Conservation (phyloP, 2,329 filamentous ascomycete species). For the Hymenoscyphus fructigenus region DNA sequence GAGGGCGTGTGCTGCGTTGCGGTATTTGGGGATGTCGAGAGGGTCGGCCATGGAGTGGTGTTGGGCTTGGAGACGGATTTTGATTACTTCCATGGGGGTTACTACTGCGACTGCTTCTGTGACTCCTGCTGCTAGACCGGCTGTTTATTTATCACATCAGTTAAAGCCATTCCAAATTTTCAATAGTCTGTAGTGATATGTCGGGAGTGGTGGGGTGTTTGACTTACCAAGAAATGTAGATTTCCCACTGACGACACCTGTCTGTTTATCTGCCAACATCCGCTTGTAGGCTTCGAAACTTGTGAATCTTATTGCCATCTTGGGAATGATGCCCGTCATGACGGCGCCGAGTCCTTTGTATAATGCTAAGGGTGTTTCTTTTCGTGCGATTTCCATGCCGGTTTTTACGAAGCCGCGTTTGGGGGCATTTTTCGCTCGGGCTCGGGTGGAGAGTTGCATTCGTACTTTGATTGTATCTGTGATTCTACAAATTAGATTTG, state of each 20-base stretch:
- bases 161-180: not conserved
- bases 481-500: not conserved
- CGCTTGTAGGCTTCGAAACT: conserved; percentile 97
- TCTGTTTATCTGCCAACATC: conserved; percentile 65
- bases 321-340: conserved; percentile 92
- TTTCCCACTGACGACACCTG: conserved; percentile 66
- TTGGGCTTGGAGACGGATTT: conserved; percentile 97
- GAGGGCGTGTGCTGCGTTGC: conserved; percentile 78
- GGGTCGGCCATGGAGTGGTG: conserved; percentile 98
- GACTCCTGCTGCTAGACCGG: conserved; percentile 87
- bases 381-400: conserved; percentile 79
- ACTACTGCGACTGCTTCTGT: conserved; percentile 96
- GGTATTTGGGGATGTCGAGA: conserved; percentile 93
- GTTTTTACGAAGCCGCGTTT: conserved; percentile 86
- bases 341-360: conserved; percentile 99
- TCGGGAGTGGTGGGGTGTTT: not conserved
- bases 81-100: conserved; percentile 98
- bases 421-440: conserved; percentile 75
- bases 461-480: conserved; percentile 96
- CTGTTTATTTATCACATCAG: conserved; percentile 41
- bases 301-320: conserved; percentile 99
- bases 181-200: too few species aligned
- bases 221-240: conserved; percentile 68
- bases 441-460: conserved; percentile 94
- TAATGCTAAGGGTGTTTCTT: conserved; percentile 86